Evolutionary conservation across 106 monocot species (phyloP).

Genomic region (Cymbidium sinense): DNA sequence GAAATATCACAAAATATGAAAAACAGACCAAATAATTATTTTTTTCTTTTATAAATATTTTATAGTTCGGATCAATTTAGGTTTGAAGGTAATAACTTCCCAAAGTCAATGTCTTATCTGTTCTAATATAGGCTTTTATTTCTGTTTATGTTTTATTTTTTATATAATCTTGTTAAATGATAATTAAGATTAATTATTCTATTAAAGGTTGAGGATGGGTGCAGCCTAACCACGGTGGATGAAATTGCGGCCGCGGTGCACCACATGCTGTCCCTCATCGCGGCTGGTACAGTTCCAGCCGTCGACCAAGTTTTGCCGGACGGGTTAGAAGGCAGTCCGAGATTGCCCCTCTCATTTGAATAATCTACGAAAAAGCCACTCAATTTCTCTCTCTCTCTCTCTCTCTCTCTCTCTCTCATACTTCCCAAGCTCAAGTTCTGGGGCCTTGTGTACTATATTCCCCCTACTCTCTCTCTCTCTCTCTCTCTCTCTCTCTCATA

Average conservation of each 20-base stretch:
- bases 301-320: neutral
- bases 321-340: neutral
- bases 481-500: no score
- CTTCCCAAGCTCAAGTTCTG: neutral
- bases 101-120: no score
- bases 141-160: no score
- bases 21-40: no score
- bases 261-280: conserved; percentile 63
- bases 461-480: no score
- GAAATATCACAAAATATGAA: no score
- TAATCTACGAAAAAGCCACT: neutral
- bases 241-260: conserved; percentile 92
- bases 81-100: no score
- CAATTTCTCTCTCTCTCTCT: neutral
- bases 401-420: neutral
- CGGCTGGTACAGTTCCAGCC: conserved; percentile 26
- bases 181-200: neutral
- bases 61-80: no score
- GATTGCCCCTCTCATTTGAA: neutral
- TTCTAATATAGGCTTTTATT: no score
- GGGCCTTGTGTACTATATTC: no score
- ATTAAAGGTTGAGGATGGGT: conserved; percentile 87
- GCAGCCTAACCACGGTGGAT: conserved; percentile 69
- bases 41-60: no score
- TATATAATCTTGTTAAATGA: neutral